Base-by-base conservation (phyloP, 148 eudicot genomes). In the Rhododendron vialii region DNA sequence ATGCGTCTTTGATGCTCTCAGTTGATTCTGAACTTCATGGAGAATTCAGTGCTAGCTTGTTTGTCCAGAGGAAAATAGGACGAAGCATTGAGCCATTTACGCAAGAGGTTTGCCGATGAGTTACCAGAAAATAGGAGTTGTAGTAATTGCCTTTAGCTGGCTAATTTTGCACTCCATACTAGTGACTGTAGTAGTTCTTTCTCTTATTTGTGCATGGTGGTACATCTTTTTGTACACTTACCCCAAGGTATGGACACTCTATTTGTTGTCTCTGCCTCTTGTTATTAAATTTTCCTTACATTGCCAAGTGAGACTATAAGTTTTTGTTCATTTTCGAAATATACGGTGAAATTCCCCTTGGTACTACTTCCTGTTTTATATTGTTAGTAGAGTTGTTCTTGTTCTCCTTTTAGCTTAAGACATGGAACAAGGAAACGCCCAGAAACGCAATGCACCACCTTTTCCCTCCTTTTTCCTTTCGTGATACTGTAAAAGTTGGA, bases 181-280 rank as follows among this genome's bases (percentile, higher is more conserved):
- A 7, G 88, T 93, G 18, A 97, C 98, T 73, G 79, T 83, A 18
- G 17, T 92, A 45, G 96, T 88, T 79, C 63, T 92, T n/a, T 83
- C 84, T 35, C 78, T 94, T 38, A 93, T 95, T 48, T 80, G 86
- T 79, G 94, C 93, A 71, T 95, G 99, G 98, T 97, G 99, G 99
- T 97, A 95, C 91, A 91, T 92, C 89, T 95, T 97, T 89, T 93
- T 97, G n/a, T 97, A 95, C 85, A 91, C 92, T 67, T 97, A 97
- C 87, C 99, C 99, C 65, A 95, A 97, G 99, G 99, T 95, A 90
- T 41, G 86, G 26, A 18, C 41, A 65, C 20, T 28, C 33, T 26
- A 11, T 41, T 50, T 38, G 59, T 74, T 77, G 6, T 33, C 45
- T 12, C 50, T 85, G 59, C 28, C 53, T 2, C n/a, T 12, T 81